Conservation (phyloP, 371 early-diverging fungal genomes). For the Basidiobolus heterosporus region DNA sequence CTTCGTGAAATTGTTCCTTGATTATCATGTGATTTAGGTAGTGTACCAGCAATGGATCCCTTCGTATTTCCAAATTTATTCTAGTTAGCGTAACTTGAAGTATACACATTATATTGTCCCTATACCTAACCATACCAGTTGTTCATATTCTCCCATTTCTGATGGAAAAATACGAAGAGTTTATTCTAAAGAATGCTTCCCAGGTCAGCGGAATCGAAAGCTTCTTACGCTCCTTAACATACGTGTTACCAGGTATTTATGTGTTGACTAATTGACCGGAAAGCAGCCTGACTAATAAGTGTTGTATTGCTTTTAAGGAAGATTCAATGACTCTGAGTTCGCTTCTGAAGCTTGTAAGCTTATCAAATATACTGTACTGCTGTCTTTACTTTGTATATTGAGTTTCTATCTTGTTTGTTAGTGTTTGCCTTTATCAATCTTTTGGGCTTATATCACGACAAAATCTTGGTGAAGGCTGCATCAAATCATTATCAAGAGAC, state of each 20-base stretch:
- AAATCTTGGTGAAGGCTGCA: conserved; percentile 54
- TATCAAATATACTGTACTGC: background rate
- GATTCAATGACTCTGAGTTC: conserved; percentile 83
- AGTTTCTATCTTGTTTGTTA: conserved; percentile 9
- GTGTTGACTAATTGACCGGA: background rate
- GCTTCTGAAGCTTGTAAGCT: conserved; percentile 74
- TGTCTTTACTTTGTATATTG: background rate
- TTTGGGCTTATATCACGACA: conserved; percentile 74
- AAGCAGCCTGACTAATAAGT: background rate
- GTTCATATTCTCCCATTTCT: too few relatives aligned
- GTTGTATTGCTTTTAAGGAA: conserved; percentile 30
- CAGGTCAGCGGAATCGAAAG: conserved; percentile 78
- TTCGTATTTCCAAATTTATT: too few relatives aligned
- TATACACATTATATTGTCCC: too few relatives aligned
- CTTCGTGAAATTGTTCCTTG: too few relatives aligned
- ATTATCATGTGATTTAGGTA: too few relatives aligned
- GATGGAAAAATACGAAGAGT: conserved; percentile 41
- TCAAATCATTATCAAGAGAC: conserved; percentile 20
- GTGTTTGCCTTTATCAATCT: conserved; percentile 70
- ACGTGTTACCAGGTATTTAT: conserved; percentile 68
- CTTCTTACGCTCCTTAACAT: conserved; percentile 69
- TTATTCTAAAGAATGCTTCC: conserved; percentile 71
- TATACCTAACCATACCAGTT: too few relatives aligned
- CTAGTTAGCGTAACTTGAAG: too few relatives aligned
- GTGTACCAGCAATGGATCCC: too few relatives aligned